Evolutionary conservation across 2,329 filamentous ascomycete species (phyloP), one percentile per base, ranked within the genome.

Genomic region (Cladophialophora chaetospira): DNA sequence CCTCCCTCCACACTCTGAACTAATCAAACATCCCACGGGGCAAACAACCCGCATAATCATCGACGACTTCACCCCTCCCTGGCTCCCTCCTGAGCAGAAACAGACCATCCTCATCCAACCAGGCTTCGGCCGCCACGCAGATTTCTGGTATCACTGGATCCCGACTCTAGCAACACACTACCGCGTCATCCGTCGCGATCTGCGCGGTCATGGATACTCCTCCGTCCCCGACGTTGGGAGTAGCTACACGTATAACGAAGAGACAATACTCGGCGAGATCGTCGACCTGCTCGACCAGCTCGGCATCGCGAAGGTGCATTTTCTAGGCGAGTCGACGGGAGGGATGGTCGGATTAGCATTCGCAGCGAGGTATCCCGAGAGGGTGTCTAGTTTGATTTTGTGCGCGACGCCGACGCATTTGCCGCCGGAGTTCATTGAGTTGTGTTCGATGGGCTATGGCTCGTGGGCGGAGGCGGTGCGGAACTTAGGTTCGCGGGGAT

Each of bases 101-200:
- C n/a, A 31, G 28, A 36, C 29, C 3, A 50, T 50, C 17, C 10
- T 50, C 11, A 50, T 50, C 17, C 46, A 50, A 19, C 11, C 5
- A 11, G 46, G 46, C n/a, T 50, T 50, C 13, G 31, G 10, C 3
- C 46, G 46, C 13, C 46, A 50, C 13, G 26, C 28, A 3, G 26
- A 9, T 9, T 50, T 50, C 29, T 50, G 46, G 46, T 35, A 50
- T 19, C 46, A 50, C 31, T 50, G 46, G 46, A 17, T 36, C 5
- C 26, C 46, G 2, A 8, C 8, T 6, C 35, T 50, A 3, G 13
- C 13, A 10, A 2, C 5, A 33, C 9, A 38, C 5, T 35, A 50
- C 46, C 11, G 31, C 3, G 31, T 50, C 10, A 13, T 50, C 2
- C 46, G 46, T 11, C 46, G 46, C 2, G 46, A 50, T 21, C 29